Evolutionary conservation across 208 protist genomes (phyloP).

Genomic region (Tritrichomonas musculus): DNA sequence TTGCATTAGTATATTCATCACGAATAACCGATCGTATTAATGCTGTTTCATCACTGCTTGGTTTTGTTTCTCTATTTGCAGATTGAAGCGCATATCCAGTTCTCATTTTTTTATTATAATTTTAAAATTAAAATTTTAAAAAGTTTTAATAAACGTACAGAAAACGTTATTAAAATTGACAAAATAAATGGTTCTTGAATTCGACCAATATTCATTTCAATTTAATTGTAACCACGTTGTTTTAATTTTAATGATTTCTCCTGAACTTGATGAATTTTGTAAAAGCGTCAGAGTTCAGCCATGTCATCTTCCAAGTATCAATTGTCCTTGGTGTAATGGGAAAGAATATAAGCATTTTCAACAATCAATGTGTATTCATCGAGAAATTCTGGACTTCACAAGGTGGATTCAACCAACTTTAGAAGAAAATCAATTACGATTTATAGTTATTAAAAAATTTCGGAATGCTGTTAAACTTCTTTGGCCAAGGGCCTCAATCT

Average conservation of each 20-base stretch:
- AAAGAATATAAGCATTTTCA: not conserved
- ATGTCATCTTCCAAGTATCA: not conserved
- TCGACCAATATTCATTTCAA: too few relatives aligned
- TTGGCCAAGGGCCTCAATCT: not conserved
- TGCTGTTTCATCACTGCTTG: not conserved
- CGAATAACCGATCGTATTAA: not conserved
- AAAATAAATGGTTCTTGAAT: too few relatives aligned
- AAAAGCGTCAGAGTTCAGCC: not conserved
- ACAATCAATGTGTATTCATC: not conserved
- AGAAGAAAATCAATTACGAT: not conserved
- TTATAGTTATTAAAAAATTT: not conserved
- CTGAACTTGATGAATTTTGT: not conserved
- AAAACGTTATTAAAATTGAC: too few relatives aligned
- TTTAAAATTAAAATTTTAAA: too few relatives aligned
- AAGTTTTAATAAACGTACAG: too few relatives aligned
- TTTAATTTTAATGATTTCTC: not conserved
- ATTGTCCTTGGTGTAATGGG: conserved; percentile 18
- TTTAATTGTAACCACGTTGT: too few relatives aligned
- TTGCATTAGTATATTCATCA: not conserved
- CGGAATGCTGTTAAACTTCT: not conserved
- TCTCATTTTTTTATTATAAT: not conserved
- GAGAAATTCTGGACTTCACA: conserved; percentile 1
- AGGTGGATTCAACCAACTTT: not conserved
- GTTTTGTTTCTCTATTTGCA: not conserved
- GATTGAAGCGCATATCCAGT: not conserved